A percentile compares a stretch with the other conserved stretches of the same genome.
These are phyloP conservation scores for Cladosporium sp. DNA, from an alignment of 2,329 filamentous ascomycete species.

Conservation along the genomic window DNA sequence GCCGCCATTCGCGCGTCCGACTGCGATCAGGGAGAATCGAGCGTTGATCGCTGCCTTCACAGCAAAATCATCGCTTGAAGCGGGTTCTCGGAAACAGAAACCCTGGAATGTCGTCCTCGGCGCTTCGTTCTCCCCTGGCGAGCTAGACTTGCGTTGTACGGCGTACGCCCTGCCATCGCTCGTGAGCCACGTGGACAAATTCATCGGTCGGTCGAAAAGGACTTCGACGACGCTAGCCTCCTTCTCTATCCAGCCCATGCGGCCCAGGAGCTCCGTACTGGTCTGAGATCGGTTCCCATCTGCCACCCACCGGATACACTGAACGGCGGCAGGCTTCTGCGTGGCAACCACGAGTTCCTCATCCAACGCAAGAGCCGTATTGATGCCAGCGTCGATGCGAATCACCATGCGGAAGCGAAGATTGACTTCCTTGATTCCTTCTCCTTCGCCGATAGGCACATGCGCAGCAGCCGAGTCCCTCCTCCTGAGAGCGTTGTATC, in stretches of 20 bases:
- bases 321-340: slow-evolving; percentile 84
- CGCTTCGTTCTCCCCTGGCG: slow-evolving; percentile 38
- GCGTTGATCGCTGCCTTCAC: slow-evolving; percentile 83
- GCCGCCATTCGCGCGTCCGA: slow-evolving; percentile 74
- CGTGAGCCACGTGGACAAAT: slow-evolving; percentile 87
- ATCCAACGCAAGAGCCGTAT: slow-evolving; percentile 80
- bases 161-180: slow-evolving; percentile 85
- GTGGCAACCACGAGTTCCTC: slow-evolving; percentile 92
- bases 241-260: slow-evolving; percentile 81
- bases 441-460: slow-evolving; percentile 72
- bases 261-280: slow-evolving; percentile 81
- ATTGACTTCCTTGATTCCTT: slow-evolving; percentile 78
- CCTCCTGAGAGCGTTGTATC: slow-evolving; percentile 25
- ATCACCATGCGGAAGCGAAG: slow-evolving; percentile 96
- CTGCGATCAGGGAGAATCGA: slow-evolving; percentile 85
- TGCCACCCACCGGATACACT: slow-evolving; percentile 93
- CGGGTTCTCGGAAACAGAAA: slow-evolving; percentile 81
- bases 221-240: slow-evolving; percentile 75
- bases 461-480: slow-evolving; percentile 26
- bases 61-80: slow-evolving; percentile 57
- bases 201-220: slow-evolving; percentile 95
- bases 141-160: slow-evolving; percentile 64
- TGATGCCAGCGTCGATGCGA: slow-evolving; percentile 93
- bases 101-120: slow-evolving; percentile 69
- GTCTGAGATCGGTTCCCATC: slow-evolving; percentile 80